Evolutionary conservation across 2,329 filamentous ascomycete genomes (phyloP).

Genomic region (Ophiostoma populinum): DNA sequence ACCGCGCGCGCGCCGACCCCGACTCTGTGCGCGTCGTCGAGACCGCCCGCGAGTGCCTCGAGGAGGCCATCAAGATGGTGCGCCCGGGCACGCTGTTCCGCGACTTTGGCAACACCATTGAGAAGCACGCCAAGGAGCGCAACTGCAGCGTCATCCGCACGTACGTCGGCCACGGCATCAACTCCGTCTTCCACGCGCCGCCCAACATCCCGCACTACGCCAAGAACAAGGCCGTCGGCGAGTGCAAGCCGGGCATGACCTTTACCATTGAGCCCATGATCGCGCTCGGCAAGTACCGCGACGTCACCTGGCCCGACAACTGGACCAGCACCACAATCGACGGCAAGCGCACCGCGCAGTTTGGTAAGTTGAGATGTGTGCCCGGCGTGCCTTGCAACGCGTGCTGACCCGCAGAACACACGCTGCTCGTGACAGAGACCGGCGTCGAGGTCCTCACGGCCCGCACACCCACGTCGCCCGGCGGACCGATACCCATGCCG

Average conservation of each 20-base stretch:
- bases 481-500: conserved; percentile 50
- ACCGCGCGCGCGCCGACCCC: conserved; percentile 65
- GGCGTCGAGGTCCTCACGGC: conserved; percentile 74
- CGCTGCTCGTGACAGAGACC: conserved; percentile 65
- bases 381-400: not conserved
- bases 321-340: conserved; percentile 94
- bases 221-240: conserved; percentile 93
- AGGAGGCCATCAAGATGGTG: conserved; percentile 79
- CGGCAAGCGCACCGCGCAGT: conserved; percentile 80
- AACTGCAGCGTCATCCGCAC: conserved; percentile 85
- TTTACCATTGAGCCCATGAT: conserved; percentile 99
- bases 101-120: conserved; percentile 86
- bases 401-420: conserved; percentile 43
- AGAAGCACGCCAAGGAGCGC: conserved; percentile 77
- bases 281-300: conserved; percentile 72
- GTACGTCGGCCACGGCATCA: conserved; percentile 93
- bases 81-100: conserved; percentile 88
- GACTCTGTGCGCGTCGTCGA: conserved; percentile 85
- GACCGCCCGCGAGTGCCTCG: conserved; percentile 71
- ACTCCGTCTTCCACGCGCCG: conserved; percentile 79
- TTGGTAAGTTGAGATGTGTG: too few species aligned
- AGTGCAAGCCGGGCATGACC: conserved; percentile 91
- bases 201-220: conserved; percentile 95
- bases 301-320: conserved; percentile 96
- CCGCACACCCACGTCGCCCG: conserved; percentile 53